Evolutionary conservation across 441 rosid genomes (phyloP).

Genomic region (Adansonia rubrostipa): DNA sequence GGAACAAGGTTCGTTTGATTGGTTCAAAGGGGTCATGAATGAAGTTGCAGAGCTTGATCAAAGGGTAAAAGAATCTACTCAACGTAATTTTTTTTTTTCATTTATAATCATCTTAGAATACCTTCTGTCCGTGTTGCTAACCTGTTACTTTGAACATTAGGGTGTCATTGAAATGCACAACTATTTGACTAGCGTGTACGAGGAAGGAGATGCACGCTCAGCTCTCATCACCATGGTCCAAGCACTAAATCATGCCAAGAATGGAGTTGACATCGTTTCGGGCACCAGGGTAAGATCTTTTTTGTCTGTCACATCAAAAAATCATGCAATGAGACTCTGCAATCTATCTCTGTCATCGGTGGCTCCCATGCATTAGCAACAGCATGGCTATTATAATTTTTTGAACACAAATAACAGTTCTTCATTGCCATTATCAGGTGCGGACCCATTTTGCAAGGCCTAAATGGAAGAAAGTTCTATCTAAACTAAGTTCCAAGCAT

Average conservation of each 20-base stretch:
- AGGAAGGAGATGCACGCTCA: slow-evolving; percentile 74
- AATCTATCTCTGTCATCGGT: neutral
- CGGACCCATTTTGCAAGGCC: slow-evolving; percentile 80
- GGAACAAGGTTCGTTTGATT: slow-evolving; percentile 96
- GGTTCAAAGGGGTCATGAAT: slow-evolving; percentile 95
- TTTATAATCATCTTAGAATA: neutral
- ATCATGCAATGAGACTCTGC: neutral
- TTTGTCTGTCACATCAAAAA: neutral
- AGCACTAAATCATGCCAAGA: slow-evolving; percentile 68
- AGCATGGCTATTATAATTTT: neutral
- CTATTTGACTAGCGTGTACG: slow-evolving; percentile 73
- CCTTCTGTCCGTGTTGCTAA: slow-evolving; percentile 21
- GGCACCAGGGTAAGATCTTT: slow-evolving; percentile 52
- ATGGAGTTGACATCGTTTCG: slow-evolving; percentile 69
- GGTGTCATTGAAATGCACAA: slow-evolving; percentile 76
- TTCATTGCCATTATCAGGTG: slow-evolving; percentile 43
- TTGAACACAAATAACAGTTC: neutral
- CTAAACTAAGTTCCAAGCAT: slow-evolving; percentile 68
- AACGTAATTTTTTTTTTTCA: neutral
- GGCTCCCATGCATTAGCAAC: neutral
- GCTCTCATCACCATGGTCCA: slow-evolving; percentile 76
- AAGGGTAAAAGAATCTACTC: slow-evolving; percentile 50
- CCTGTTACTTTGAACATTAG: slow-evolving; percentile 34
- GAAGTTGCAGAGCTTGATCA: slow-evolving; percentile 83
- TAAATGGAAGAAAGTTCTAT: slow-evolving; percentile 68